A percentile compares a stretch with the other conserved stretches of the same genome.
Conservation (phyloP, 306 rosid genomes). For the Castanea sativa region DNA sequence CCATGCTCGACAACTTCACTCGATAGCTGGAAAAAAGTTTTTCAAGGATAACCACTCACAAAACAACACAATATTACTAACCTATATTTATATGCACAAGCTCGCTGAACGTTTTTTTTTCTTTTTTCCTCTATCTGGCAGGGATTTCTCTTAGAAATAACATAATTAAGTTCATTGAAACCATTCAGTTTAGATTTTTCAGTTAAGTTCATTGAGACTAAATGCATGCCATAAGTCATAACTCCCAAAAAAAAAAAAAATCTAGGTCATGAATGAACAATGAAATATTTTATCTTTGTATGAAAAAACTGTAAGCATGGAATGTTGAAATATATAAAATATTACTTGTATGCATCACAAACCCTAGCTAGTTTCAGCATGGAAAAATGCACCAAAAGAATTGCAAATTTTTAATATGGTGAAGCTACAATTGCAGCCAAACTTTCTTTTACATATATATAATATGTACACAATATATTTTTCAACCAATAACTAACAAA, state of each 20-base stretch:
- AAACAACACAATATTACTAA: background rate
- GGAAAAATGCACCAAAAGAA: too few relatives aligned
- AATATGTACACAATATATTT: background rate
- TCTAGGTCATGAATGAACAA: too few relatives aligned
- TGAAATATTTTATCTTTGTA: too few relatives aligned
- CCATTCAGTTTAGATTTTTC: background rate
- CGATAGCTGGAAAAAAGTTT: conserved; percentile 1
- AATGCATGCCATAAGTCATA: too few relatives aligned
- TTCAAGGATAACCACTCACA: conserved; percentile 18
- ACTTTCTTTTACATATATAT: background rate
- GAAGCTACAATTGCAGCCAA: too few relatives aligned
- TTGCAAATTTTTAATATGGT: too few relatives aligned
- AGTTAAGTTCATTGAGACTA: too few relatives aligned
- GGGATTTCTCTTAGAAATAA: background rate
- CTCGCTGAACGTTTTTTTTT: background rate
- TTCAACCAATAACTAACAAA: background rate
- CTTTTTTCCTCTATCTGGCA: background rate
- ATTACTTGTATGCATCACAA: too few relatives aligned
- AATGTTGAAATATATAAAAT: too few relatives aligned
- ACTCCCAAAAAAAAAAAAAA: too few relatives aligned
- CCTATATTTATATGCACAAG: background rate
- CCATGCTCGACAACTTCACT: conserved; percentile 40
- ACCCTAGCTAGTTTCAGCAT: too few relatives aligned
- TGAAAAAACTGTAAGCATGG: too few relatives aligned
- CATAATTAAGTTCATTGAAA: background rate